phyloP scores from a whole-genome alignment of 2,329 filamentous ascomycete genomes.

The Arthrobotrys iridis region DNA sequence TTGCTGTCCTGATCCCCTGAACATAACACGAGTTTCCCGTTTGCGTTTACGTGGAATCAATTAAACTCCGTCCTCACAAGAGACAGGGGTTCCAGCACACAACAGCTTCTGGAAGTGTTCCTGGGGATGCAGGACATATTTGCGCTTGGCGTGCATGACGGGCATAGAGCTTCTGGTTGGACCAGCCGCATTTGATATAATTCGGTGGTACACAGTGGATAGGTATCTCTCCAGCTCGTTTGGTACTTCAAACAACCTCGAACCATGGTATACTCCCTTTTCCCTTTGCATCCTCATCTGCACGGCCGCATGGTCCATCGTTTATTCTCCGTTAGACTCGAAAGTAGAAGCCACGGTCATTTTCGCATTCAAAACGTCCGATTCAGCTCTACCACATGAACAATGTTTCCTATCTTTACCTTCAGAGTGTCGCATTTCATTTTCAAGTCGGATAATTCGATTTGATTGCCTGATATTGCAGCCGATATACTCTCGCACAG shows the following conservation, averaged over 20 bases:
- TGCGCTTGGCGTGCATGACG: conserved; percentile 32
- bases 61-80: conserved; percentile 1
- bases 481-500: conserved; percentile 61
- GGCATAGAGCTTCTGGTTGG: conserved; percentile 18
- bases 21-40: conserved; percentile 35
- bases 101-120: conserved; percentile 46
- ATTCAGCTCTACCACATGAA: conserved; percentile 61
- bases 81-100: conserved; percentile 33
- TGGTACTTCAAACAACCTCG: neutral
- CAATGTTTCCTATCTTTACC: conserved; percentile 77
- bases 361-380: conserved; percentile 1
- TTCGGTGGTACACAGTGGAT: neutral
- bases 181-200: conserved; percentile 21
- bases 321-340: conserved; percentile 1
- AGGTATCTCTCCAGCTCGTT: conserved; percentile 16
- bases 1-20: conserved; percentile 36
- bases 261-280: neutral
- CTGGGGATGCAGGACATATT: conserved; percentile 19
- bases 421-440: conserved; percentile 73
- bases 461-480: conserved; percentile 54
- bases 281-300: neutral
- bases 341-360: too few species aligned
- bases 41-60: conserved; percentile 35
- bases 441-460: conserved; percentile 62
- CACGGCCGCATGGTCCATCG: neutral